Evolutionary conservation across 1,139 yeast genomes (phyloP).

Genomic region (Suhomyces bokatorum): DNA sequence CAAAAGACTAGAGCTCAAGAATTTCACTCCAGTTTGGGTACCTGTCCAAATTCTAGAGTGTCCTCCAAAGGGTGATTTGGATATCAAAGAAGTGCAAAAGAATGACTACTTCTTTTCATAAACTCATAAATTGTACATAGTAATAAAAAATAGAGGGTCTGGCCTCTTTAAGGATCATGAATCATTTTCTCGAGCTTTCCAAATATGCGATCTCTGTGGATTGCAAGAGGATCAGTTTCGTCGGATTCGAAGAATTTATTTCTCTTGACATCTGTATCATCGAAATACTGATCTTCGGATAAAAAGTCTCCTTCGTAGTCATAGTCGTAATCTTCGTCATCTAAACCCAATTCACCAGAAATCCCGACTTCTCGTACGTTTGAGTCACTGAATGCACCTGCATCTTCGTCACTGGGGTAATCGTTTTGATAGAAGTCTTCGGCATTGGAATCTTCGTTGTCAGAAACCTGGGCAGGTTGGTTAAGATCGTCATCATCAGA

Average conservation of each 20-base stretch:
- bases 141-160: too few relatives aligned
- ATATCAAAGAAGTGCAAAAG: constrained; percentile 32
- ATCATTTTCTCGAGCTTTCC: constrained; percentile 55
- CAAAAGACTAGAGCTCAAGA: constrained; percentile 1
- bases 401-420: constrained; percentile 92
- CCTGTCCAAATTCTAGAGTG: constrained; percentile 29
- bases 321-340: constrained; percentile 28
- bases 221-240: constrained; percentile 58
- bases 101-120: constrained; percentile 44
- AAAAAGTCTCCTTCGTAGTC: constrained; percentile 22
- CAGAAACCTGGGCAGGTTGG: constrained; percentile 33
- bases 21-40: constrained; percentile 22
- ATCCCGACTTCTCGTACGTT: constrained; percentile 30
- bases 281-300: constrained; percentile 24
- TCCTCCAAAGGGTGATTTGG: constrained; percentile 37
- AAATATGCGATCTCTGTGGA: constrained; percentile 63
- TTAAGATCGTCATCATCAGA: constrained; percentile 52
- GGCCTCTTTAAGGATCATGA: constrained; percentile 13
- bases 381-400: constrained; percentile 34
- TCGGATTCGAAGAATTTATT: constrained; percentile 55
- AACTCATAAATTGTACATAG: constrained; percentile 1
- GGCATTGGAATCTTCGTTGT: constrained; percentile 56
- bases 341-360: constrained; percentile 29
- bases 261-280: constrained; percentile 33
- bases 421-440: constrained; percentile 91